These are phyloP conservation scores for Botryosphaeria dothidea DNA, from an alignment of 2,329 filamentous ascomycete genomes.

Conservation along the genomic window DNA sequence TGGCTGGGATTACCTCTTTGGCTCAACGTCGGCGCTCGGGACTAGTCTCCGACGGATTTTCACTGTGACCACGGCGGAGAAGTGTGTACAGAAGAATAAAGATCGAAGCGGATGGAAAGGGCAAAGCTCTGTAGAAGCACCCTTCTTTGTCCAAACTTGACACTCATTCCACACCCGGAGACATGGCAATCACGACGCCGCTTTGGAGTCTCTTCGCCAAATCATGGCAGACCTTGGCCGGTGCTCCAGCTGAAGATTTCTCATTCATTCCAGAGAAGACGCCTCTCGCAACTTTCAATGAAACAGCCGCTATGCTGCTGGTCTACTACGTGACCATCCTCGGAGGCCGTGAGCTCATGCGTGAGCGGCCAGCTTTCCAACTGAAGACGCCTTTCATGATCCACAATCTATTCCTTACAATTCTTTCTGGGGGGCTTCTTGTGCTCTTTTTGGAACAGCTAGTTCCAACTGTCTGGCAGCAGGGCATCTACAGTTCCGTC, in stretches of 20 bases:
- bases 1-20: background rate
- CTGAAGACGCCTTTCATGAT: slow-evolving; percentile 88
- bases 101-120: too few relatives aligned
- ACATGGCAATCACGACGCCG: background rate
- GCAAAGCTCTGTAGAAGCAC: too few relatives aligned
- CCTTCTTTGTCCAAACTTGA: background rate
- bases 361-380: slow-evolving; percentile 79
- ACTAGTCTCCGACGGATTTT: background rate
- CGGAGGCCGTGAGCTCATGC: slow-evolving; percentile 89
- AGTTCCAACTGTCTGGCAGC: slow-evolving; percentile 76
- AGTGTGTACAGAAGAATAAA: background rate
- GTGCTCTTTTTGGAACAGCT: slow-evolving; percentile 89
- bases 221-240: slow-evolving; percentile 63
- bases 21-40: background rate
- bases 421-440: slow-evolving; percentile 77
- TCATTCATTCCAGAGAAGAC: slow-evolving; percentile 78
- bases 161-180: background rate
- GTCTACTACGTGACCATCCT: slow-evolving; percentile 94
- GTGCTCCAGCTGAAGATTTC: slow-evolving; percentile 52
- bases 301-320: slow-evolving; percentile 76
- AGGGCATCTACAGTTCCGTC: slow-evolving; percentile 86
- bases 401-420: slow-evolving; percentile 92
- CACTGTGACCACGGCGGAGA: background rate
- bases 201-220: slow-evolving; percentile 88
- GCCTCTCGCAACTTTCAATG: slow-evolving; percentile 85